phyloP scores from a whole-genome alignment of 495 filamentous ascomycete species.

The Xylaria scruposa region DNA sequence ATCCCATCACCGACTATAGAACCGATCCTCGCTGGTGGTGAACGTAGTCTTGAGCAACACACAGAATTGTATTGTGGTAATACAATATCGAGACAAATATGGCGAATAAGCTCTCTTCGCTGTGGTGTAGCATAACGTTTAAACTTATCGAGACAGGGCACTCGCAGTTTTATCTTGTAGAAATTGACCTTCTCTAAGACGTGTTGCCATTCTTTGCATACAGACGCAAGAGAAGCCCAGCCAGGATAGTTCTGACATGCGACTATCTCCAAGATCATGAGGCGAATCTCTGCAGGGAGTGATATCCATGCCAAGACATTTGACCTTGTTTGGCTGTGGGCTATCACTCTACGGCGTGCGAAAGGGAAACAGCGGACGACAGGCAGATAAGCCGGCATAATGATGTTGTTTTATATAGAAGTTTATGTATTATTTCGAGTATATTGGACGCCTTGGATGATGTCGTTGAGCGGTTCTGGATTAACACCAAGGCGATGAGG shows the following conservation, averaged over 20 bases:
- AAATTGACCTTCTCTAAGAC: conserved; percentile 3
- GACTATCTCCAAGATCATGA: not conserved
- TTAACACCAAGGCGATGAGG: not conserved
- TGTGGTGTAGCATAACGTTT: not conserved
- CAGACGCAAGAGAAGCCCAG: conserved; percentile 6
- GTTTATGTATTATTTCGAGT: not conserved
- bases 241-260: not conserved
- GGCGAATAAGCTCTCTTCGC: not conserved
- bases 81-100: not conserved
- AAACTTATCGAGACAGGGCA: not conserved
- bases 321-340: not conserved
- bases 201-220: conserved; percentile 4
- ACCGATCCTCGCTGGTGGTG: not conserved
- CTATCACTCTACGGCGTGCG: not conserved
- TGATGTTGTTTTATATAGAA: not conserved
- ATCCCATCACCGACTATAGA: not conserved
- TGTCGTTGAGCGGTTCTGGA: too few species aligned
- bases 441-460: too few species aligned
- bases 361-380: not conserved
- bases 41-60: not conserved
- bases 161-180: not conserved
- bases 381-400: not conserved
- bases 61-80: not conserved
- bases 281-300: not conserved
- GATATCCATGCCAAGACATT: not conserved